Base-by-base conservation (phyloP, 2,329 filamentous ascomycete species). In the Cadophora sp. region DNA sequence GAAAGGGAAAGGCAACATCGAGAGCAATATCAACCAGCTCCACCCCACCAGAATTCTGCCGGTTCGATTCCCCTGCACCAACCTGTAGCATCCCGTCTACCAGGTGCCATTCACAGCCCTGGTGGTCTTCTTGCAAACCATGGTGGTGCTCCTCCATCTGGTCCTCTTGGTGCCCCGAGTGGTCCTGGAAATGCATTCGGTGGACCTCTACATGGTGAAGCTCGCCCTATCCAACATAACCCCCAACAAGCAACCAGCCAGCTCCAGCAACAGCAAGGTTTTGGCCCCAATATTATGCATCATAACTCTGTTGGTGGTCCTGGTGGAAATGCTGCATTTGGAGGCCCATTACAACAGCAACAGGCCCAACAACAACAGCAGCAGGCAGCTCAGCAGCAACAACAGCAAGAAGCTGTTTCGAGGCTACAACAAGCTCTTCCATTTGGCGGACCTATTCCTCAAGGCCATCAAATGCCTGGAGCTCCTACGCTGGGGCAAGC, bases 51-150 rank as follows among this genome's bases (percentile, higher is more conserved):
- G 79, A 96, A 91, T 80, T 94, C 92, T 76, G 90, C 92, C 47
- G 93, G 91, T 66, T 93, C 94, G 2, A 92, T 97, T 64, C 93
- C 94, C 64, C 90, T 98, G 74, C 95, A 98, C 80, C 95, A 98
- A 79, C 95, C 95, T 5, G 94, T 97, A 67, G 95, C 95, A 69
- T 89, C 94, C 76, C 84, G 94, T 80, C 83, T 93, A 70, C 81
- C 91, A 66, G 91, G 89, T 70, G 91, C 93, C 62, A 96, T 97
- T 65, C 95, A 97, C 77, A 96, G 94, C 55, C 95, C 95, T 1
- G 95, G 96, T 72, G 95, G 95, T 9, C 85, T 98, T 43, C 87
- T 98, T 47, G 87, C 90, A 9, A 93, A 89, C 72, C 88, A 93
- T 73, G 88, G 89, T 62, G 84, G 86, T 41, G 85, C 83, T 45